A percentile compares a stretch with the other conserved stretches of the same genome.
Evolutionary conservation across 2,329 filamentous ascomycete species (phyloP).

Genomic region (Lasiodiplodia sp.): DNA sequence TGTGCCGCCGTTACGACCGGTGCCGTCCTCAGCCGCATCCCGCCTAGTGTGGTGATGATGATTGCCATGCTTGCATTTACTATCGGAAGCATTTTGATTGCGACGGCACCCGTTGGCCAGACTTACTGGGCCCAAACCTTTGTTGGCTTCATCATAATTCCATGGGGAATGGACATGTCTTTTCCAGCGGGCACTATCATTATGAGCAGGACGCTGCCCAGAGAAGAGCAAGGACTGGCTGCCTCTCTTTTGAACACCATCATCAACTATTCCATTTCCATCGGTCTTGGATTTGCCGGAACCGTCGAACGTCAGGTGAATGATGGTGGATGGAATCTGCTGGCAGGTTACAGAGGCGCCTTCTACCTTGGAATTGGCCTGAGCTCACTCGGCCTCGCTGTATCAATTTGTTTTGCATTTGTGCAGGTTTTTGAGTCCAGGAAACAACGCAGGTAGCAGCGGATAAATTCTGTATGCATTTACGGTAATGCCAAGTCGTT

Average conservation of each 20-base stretch:
- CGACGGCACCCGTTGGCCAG: constrained; percentile 43
- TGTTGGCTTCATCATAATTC: constrained; percentile 31
- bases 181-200: constrained; percentile 43
- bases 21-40: constrained; percentile 20
- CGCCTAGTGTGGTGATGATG: constrained; percentile 28
- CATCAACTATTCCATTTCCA: constrained; percentile 72
- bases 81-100: constrained; percentile 42
- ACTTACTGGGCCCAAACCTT: constrained; percentile 45
- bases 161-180: constrained; percentile 41
- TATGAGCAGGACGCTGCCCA: constrained; percentile 30
- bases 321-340: background rate
- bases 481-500: no score
- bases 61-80: constrained; percentile 25
- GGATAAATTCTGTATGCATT: no score
- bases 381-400: background rate
- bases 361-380: background rate
- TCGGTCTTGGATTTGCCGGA: constrained; percentile 71
- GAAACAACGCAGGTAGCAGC: background rate
- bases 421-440: background rate
- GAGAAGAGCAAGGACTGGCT: constrained; percentile 59
- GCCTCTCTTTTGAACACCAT: constrained; percentile 66
- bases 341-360: background rate
- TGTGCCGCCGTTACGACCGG: constrained; percentile 30
- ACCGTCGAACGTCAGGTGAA: constrained; percentile 59
- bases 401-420: background rate